Evolutionary conservation across 192 early-diverging fungal species (phyloP), one percentile per base, ranked within the genome.

Genomic region (Rhizophlyctis rosea): DNA sequence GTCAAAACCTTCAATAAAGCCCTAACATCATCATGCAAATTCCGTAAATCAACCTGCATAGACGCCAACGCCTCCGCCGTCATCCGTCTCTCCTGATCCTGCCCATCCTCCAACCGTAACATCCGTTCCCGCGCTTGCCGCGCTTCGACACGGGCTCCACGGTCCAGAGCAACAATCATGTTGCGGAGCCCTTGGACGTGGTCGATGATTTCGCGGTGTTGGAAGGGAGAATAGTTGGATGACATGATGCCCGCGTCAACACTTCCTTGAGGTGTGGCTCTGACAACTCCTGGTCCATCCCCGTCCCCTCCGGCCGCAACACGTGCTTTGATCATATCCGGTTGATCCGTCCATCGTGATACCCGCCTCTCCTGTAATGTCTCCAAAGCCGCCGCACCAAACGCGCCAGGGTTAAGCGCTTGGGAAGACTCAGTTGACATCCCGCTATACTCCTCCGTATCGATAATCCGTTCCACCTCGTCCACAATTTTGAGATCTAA

Each of bases 61-160:
- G 50, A 34, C 25, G 63, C 32, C 4, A 16, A 11, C 25, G 14
- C 47, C 4, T 63, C 52, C 33, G 44, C 59, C 29, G 49, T 30
- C 3, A 13, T 16, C 50, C 35, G 44, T n/a, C 63, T 53, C 5
- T 65, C 63, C 29, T 47, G 34, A 13, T 47, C 27, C 18, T 57
- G 54, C 0, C 44, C 49, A 4, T 23, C 23, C 30, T 65, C 63
- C n/a, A 65, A 23, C n/a, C 36, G 34, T 21, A 16, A 14, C 2
- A 47, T 49, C 16, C 54, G 36, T 28, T 65, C 63, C 4, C 63
- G 63, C 54, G 25, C 7, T 21, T 23, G 18, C 28, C 55, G 33
- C 21, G 63, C 34, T 33, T 65, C 63, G 3, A 55, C 25, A 13
- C 35, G 63, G 3, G 47, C 28, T 13, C 47, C 47, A 11, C 36